phyloP scores from a whole-genome alignment of 805 yeast genomes.

The Nakazawaea ishiwadae region DNA sequence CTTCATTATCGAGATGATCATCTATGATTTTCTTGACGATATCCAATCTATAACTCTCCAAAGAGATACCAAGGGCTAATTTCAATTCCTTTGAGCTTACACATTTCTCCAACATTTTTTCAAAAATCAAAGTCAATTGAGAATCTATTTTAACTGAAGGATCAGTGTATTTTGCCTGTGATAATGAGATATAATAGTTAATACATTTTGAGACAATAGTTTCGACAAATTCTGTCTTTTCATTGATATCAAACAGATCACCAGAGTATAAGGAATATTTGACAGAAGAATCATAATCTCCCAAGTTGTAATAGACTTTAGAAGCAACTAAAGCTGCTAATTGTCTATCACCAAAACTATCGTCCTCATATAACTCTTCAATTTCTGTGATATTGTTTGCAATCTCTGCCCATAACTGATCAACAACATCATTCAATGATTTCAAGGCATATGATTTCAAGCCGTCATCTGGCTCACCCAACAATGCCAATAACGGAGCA shows the following conservation, averaged over 20 bases:
- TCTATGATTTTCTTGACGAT: conserved; percentile 58
- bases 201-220: conserved; percentile 93
- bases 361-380: conserved; percentile 89
- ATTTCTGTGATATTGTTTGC: conserved; percentile 85
- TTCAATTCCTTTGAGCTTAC: conserved; percentile 64
- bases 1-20: conserved; percentile 40
- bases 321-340: conserved; percentile 92
- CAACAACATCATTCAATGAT: conserved; percentile 76
- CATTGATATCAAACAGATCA: conserved; percentile 67
- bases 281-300: conserved; percentile 89
- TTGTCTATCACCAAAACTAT: conserved; percentile 64
- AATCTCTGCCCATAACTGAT: conserved; percentile 95
- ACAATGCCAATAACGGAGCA: conserved; percentile 85
- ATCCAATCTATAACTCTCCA: conserved; percentile 86
- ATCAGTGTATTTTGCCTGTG: conserved; percentile 42
- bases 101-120: conserved; percentile 82
- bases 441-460: conserved; percentile 82
- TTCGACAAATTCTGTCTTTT: conserved; percentile 81
- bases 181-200: conserved; percentile 66
- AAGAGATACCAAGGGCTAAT: conserved; percentile 84
- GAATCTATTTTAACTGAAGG: conserved; percentile 41
- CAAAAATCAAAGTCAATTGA: conserved; percentile 67
- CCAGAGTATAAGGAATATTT: conserved; percentile 86
- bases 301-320: conserved; percentile 84
- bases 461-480: conserved; percentile 73